Percentiles rank a stretch among this genome's conserved stretches.
Evolutionary conservation across 2,329 filamentous ascomycete genomes (phyloP).

Genomic region (Verticillium albo-atrum): DNA sequence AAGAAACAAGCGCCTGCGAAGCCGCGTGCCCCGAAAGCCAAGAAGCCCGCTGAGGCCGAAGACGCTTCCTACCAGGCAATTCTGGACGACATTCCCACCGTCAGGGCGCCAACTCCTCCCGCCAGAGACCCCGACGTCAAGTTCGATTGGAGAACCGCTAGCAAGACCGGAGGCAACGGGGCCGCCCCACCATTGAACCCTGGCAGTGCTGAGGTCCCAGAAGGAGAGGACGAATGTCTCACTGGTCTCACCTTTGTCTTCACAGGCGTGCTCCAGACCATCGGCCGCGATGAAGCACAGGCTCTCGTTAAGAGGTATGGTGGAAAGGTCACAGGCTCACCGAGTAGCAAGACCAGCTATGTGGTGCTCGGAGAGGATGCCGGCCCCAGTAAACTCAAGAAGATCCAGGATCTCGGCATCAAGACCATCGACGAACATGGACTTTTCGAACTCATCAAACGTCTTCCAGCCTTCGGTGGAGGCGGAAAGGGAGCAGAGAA

Average conservation of each 20-base stretch:
- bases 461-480: conserved; percentile 80
- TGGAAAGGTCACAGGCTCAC: conserved; percentile 79
- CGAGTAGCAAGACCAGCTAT: conserved; percentile 90
- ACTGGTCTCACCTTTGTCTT: conserved; percentile 91
- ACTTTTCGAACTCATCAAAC: conserved; percentile 77
- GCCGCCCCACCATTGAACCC: conserved; percentile 57
- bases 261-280: conserved; percentile 76
- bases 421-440: conserved; percentile 95
- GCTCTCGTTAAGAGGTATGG: conserved; percentile 89
- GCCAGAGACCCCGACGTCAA: conserved; percentile 65
- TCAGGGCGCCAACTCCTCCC: conserved; percentile 80
- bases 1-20: conserved; percentile 58
- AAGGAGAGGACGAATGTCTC: conserved; percentile 83
- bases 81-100: conserved; percentile 78
- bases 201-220: conserved; percentile 67
- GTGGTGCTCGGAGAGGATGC: conserved; percentile 90
- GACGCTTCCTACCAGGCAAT: conserved; percentile 75
- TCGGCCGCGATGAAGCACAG: conserved; percentile 81
- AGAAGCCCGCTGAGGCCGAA: conserved; percentile 64
- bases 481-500: conserved; percentile 84
- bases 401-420: conserved; percentile 73
- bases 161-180: conserved; percentile 53
- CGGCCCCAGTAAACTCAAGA: conserved; percentile 86
- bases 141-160: conserved; percentile 71
- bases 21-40: conserved; percentile 52